These are phyloP conservation scores for Talaromyces sp. DNA, from an alignment of 2,329 filamentous ascomycete genomes.

Conservation along the genomic window DNA sequence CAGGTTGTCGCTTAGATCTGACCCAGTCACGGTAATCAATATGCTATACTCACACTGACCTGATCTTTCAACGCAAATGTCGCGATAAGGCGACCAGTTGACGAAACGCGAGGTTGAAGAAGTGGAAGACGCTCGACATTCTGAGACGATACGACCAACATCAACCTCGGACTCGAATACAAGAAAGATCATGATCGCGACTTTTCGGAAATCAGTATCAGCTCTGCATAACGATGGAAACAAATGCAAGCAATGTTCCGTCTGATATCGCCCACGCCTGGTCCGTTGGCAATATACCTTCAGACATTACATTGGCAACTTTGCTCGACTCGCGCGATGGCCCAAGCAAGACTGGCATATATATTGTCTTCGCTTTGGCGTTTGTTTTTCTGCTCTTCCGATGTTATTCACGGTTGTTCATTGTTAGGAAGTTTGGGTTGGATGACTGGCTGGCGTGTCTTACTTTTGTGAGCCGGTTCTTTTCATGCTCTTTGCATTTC, in stretches of 20 bases:
- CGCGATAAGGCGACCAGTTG: background rate
- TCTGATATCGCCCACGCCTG: constrained; percentile 25
- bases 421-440: constrained; percentile 40
- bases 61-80: background rate
- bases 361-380: constrained; percentile 26
- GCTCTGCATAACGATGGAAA: background rate
- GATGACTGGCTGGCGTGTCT: constrained; percentile 49
- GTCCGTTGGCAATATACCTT: constrained; percentile 25
- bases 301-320: constrained; percentile 22
- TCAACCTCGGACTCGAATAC: background rate
- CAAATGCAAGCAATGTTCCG: constrained; percentile 15
- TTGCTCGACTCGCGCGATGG: constrained; percentile 26
- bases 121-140: background rate
- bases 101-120: background rate
- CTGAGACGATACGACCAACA: no score
- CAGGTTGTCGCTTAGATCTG: background rate
- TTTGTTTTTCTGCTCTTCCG: constrained; percentile 37
- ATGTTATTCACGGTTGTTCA: constrained; percentile 41
- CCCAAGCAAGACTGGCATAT: constrained; percentile 25
- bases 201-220: background rate
- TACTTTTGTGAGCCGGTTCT: constrained; percentile 37
- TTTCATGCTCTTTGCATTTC: background rate
- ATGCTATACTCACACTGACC: background rate
- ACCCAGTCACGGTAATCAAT: background rate
- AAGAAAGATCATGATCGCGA: background rate